phyloP scores from a whole-genome alignment of 371 early-diverging fungal genomes.

The Actinomucor elegans region DNA sequence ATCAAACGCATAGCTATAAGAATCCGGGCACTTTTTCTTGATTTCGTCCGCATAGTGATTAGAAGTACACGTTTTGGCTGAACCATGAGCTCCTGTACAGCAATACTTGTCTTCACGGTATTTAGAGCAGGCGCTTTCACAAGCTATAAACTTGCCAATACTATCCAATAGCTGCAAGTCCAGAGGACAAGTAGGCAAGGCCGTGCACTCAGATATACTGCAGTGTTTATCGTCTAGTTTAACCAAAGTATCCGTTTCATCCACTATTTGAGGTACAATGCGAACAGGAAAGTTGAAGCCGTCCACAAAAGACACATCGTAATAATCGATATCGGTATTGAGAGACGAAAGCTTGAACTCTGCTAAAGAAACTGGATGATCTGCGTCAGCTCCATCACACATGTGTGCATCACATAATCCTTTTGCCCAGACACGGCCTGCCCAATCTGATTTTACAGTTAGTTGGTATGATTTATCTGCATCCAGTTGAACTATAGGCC shows the following conservation, averaged over 20 bases:
- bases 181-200: constrained; percentile 16
- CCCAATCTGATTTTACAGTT: constrained; percentile 22
- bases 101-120: constrained; percentile 29
- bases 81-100: constrained; percentile 29
- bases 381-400: constrained; percentile 27
- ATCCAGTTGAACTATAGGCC: constrained; percentile 1
- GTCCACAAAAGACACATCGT: constrained; percentile 44
- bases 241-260: not conserved
- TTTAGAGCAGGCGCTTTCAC: constrained; percentile 35
- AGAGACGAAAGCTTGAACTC: constrained; percentile 36
- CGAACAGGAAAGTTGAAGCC: constrained; percentile 25
- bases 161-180: constrained; percentile 16
- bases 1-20: constrained; percentile 52
- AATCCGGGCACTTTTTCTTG: constrained; percentile 34
- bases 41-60: constrained; percentile 27
- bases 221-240: constrained; percentile 12
- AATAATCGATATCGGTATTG: constrained; percentile 28
- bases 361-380: constrained; percentile 37
- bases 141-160: constrained; percentile 20
- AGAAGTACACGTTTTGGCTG: constrained; percentile 23
- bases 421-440: constrained; percentile 39
- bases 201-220: constrained; percentile 13
- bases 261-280: constrained; percentile 13
- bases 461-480: constrained; percentile 1
- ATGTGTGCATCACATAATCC: constrained; percentile 21